Conservation (phyloP, 2,329 filamentous ascomycete genomes). For the Clathrospora elynae region DNA sequence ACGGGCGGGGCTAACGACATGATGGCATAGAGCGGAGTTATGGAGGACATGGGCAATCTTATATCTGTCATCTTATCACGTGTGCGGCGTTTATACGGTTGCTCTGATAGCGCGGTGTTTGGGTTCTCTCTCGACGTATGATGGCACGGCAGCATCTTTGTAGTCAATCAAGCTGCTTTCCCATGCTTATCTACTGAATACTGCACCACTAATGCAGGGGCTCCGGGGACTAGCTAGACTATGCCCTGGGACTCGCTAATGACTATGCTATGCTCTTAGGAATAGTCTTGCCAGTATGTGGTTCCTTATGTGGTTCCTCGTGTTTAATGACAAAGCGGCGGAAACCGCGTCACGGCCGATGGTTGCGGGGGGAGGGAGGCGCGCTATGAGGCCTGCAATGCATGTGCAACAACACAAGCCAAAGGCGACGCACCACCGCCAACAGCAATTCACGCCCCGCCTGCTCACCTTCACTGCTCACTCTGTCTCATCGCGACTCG, state of each 20-base stretch:
- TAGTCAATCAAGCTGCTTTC: no score
- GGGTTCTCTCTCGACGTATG: constrained; percentile 16
- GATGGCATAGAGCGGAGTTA: constrained; percentile 29
- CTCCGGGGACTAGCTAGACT: no score
- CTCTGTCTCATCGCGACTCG: constrained; percentile 6
- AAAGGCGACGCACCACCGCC: constrained; percentile 18
- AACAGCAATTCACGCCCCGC: constrained; percentile 8
- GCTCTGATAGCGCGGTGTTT: constrained; percentile 36
- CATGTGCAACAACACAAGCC: constrained; percentile 23
- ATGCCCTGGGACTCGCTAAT: no score
- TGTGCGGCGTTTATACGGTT: constrained; percentile 14
- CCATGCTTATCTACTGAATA: no score
- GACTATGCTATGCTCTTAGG: no score
- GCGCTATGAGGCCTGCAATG: constrained; percentile 28
- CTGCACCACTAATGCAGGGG: no score
- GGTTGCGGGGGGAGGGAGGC: constrained; percentile 25
- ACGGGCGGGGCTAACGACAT: constrained; percentile 15
- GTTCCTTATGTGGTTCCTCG: no score
- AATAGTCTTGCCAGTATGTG: no score
- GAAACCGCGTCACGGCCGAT: constrained; percentile 25
- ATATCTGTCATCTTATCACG: constrained; percentile 15
- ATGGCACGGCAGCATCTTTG: constrained; percentile 16
- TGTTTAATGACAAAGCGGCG: constrained; percentile 1
- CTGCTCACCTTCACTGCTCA: constrained; percentile 2
- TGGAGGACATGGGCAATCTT: constrained; percentile 15